Evolutionary conservation across 2,329 filamentous ascomycete genomes (phyloP).

Genomic region (Ploettnerulaceae sp.): DNA sequence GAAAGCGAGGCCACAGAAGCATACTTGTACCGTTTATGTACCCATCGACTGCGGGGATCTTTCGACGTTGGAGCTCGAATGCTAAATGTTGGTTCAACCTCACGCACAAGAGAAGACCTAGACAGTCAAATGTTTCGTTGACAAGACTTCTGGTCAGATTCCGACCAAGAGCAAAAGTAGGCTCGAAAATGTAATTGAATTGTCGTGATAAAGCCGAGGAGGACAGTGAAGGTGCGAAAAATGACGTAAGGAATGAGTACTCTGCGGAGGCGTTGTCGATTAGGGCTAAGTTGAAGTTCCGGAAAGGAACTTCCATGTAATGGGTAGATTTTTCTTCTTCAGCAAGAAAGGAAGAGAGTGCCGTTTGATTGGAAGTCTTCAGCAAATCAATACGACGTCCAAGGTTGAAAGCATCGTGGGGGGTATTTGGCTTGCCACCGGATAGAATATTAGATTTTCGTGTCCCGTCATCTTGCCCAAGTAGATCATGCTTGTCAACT

Average conservation of each 20-base stretch:
- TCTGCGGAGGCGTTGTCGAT: constrained; percentile 93
- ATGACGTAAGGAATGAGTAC: constrained; percentile 87
- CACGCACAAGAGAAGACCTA: constrained; percentile 87
- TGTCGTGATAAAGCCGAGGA: constrained; percentile 75
- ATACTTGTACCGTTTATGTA: constrained; percentile 96
- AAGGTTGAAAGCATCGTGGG: constrained; percentile 84
- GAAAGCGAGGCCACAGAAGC: constrained; percentile 93
- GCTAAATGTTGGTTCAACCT: constrained; percentile 90
- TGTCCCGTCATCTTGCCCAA: constrained; percentile 71
- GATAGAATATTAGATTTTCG: constrained; percentile 59
- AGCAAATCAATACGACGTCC: constrained; percentile 82
- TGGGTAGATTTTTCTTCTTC: constrained; percentile 85
- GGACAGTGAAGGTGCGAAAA: constrained; percentile 75
- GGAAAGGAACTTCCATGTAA: constrained; percentile 85
- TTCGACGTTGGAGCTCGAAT: constrained; percentile 87
- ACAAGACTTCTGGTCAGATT: constrained; percentile 70
- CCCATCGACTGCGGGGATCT: constrained; percentile 80
- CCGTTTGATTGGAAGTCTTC: constrained; percentile 65
- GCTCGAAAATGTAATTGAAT: constrained; percentile 84
- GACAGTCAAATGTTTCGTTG: constrained; percentile 71
- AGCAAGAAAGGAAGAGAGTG: constrained; percentile 81
- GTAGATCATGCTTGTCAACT: constrained; percentile 76
- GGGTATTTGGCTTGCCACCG: constrained; percentile 46
- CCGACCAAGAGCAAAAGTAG: constrained; percentile 81
- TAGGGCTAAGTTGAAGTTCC: constrained; percentile 90